A percentile compares a stretch with the other conserved stretches of the same genome.
phyloP scores from a whole-genome alignment of 768 basidiomycete genomes.

The Agrocybe praecox region DNA sequence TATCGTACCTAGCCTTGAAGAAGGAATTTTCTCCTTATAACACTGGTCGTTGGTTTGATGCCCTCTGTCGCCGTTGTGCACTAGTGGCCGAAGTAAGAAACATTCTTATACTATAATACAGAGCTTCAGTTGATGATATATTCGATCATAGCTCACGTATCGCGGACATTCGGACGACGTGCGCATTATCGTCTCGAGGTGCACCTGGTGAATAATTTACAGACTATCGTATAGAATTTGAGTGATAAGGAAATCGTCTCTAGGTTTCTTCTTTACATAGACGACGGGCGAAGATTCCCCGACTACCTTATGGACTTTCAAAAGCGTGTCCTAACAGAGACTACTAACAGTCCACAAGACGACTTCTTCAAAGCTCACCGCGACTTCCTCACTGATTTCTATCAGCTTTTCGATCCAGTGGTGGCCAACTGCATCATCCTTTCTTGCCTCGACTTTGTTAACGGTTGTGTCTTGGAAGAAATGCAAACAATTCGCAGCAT shows the following conservation, averaged over 20 bases:
- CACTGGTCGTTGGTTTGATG: too few species aligned
- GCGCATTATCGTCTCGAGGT: neutral
- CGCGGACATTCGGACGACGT: neutral
- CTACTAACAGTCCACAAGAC: neutral
- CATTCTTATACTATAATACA: too few species aligned
- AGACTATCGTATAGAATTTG: too few species aligned
- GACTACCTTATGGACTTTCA: neutral
- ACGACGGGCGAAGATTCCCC: neutral
- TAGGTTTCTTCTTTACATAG: neutral
- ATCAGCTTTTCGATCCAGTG: neutral
- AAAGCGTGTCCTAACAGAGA: neutral
- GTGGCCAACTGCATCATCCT: neutral
- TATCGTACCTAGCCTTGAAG: neutral
- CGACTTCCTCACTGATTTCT: neutral
- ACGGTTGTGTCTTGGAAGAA: neutral
- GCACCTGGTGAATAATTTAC: neutral
- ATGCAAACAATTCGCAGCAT: neutral
- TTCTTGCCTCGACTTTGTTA: neutral
- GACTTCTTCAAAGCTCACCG: neutral
- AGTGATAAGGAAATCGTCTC: too few species aligned
- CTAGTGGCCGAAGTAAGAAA: too few species aligned
- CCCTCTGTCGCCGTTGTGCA: too few species aligned
- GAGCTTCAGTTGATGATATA: too few species aligned
- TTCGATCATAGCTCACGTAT: neutral
- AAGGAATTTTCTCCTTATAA: too few species aligned